phyloP scores from a whole-genome alignment of 1,284 basidiomycete species.

The Gymnopus androsaceus region DNA sequence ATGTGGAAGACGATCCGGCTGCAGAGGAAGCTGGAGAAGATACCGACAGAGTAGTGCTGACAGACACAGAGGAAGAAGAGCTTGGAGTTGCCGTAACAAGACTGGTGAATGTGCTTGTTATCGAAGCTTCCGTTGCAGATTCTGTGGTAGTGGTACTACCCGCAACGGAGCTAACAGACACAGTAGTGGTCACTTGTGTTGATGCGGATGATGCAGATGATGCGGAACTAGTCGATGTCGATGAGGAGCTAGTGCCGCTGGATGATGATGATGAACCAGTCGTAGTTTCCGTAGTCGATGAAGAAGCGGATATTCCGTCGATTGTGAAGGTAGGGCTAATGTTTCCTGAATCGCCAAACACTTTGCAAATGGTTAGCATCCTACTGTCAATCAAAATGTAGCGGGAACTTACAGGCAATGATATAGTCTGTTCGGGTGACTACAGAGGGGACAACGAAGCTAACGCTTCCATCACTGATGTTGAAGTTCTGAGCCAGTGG shows the following conservation, averaged over 20 bases:
- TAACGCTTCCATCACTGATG: slow-evolving; percentile 49
- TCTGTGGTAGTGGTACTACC: background rate
- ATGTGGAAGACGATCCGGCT: background rate
- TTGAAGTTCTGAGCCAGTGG: slow-evolving; percentile 61
- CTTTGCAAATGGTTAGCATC: slow-evolving; percentile 22
- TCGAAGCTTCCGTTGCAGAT: background rate
- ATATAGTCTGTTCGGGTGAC: slow-evolving; percentile 43
- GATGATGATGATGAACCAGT: background rate
- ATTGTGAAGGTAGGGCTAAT: slow-evolving; percentile 47
- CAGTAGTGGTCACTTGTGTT: background rate
- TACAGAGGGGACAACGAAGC: slow-evolving; percentile 61
- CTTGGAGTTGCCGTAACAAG: background rate
- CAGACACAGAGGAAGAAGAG: background rate
- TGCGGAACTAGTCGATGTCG: background rate
- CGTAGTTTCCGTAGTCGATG: background rate
- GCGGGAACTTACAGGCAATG: slow-evolving; percentile 42
- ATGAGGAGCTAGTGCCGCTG: background rate
- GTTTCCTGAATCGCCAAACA: slow-evolving; percentile 47
- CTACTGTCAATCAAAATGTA: background rate
- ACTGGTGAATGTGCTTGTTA: background rate
- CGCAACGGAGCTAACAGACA: background rate
- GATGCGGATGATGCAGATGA: background rate
- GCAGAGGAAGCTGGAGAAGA: background rate
- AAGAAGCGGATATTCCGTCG: slow-evolving; percentile 11
- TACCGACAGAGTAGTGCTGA: background rate